These are phyloP conservation scores for Xylariomycetidae sp. DNA, from an alignment of 2,329 filamentous ascomycete species.

Conservation along the genomic window DNA sequence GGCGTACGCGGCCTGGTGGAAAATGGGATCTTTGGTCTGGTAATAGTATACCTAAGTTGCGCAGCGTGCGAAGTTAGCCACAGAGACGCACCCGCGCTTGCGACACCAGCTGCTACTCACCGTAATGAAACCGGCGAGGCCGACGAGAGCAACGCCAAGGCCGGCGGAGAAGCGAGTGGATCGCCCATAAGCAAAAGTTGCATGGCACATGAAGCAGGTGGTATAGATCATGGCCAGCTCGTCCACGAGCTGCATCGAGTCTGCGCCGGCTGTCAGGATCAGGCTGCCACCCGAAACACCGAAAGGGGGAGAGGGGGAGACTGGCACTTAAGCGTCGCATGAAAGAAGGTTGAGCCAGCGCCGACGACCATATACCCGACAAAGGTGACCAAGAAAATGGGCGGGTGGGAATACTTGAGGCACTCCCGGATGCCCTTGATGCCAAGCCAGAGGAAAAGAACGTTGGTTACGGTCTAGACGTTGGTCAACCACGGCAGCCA, in stretches of 20 bases:
- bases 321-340: slow-evolving; percentile 50
- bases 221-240: slow-evolving; percentile 57
- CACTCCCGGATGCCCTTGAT: slow-evolving; percentile 70
- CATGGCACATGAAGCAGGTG: slow-evolving; percentile 51
- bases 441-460: slow-evolving; percentile 74
- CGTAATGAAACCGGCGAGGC: slow-evolving; percentile 63
- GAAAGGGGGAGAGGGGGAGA: slow-evolving; percentile 4
- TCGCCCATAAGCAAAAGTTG: slow-evolving; percentile 67
- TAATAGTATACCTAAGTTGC: slow-evolving; percentile 53
- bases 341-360: slow-evolving; percentile 50
- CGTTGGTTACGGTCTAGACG: slow-evolving; percentile 65
- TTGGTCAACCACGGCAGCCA: no score
- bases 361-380: slow-evolving; percentile 49
- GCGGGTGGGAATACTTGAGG: slow-evolving; percentile 63
- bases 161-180: slow-evolving; percentile 42
- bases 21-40: slow-evolving; percentile 72
- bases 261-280: slow-evolving; percentile 23
- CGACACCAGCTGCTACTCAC: no score
- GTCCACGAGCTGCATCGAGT: slow-evolving; percentile 55
- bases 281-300: background rate
- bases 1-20: slow-evolving; percentile 56
- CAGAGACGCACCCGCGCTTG: no score
- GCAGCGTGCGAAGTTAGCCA: no score
- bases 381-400: slow-evolving; percentile 64
- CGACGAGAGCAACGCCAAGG: slow-evolving; percentile 51